Evolutionary conservation across 2,329 filamentous ascomycete species (phyloP).

Genomic region (Hirsutella thompsonii): DNA sequence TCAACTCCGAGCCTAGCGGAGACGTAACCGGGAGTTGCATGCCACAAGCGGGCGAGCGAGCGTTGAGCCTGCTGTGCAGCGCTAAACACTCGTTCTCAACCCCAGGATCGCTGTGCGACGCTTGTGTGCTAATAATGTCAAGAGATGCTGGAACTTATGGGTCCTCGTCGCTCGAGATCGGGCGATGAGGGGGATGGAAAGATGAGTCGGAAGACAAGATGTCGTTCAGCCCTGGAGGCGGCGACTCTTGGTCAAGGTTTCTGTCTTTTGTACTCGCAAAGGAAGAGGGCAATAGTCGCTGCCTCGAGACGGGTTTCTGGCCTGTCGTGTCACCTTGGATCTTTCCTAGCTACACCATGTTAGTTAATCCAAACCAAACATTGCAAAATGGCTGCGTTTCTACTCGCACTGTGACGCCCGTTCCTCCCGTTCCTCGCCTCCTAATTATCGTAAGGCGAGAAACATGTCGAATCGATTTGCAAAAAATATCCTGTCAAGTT

Average conservation of each 20-base stretch:
- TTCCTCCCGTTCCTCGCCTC: no score
- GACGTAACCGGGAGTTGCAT: background rate
- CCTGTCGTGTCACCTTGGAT: conserved; percentile 12
- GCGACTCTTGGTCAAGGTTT: conserved; percentile 1
- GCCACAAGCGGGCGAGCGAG: conserved; percentile 8
- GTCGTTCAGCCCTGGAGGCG: conserved; percentile 16
- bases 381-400: background rate
- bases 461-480: no score
- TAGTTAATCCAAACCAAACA: conserved; percentile 15
- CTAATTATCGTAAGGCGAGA: no score
- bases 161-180: background rate
- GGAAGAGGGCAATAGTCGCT: conserved; percentile 20
- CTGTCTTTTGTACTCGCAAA: conserved; percentile 11
- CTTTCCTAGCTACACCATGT: conserved; percentile 27
- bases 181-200: conserved; percentile 3
- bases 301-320: conserved; percentile 19
- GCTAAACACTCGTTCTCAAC: conserved; percentile 6
- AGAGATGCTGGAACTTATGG: conserved; percentile 21
- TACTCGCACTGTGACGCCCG: no score
- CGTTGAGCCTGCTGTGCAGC: conserved; percentile 10
- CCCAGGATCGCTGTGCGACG: conserved; percentile 10
- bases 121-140: conserved; percentile 5
- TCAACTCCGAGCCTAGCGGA: background rate
- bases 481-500: no score
- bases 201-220: conserved; percentile 4